Conservation (phyloP, 192 early-diverging fungal genomes). For the Dispira parvispora region DNA sequence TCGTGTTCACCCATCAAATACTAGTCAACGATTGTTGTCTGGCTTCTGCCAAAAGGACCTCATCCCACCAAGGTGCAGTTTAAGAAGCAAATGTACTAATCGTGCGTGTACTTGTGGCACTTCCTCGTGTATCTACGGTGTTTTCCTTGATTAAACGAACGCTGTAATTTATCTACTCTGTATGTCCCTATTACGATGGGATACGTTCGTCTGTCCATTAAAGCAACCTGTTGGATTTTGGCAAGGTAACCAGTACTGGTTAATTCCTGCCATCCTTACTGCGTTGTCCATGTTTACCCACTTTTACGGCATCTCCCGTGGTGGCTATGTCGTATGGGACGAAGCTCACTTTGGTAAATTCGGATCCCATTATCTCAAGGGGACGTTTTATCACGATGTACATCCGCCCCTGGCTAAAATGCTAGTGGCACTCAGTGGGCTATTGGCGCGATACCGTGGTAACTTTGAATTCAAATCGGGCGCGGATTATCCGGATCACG, state of each 20-base stretch:
- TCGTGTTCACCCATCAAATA: too few species aligned
- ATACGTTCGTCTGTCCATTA: too few species aligned
- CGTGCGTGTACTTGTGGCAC: too few species aligned
- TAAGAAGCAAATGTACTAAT: too few species aligned
- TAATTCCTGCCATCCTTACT: slow-evolving; percentile 30
- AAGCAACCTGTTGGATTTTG: slow-evolving; percentile 1
- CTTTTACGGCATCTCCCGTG: slow-evolving; percentile 29
- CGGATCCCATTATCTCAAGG: slow-evolving; percentile 81
- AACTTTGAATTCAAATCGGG: slow-evolving; percentile 72
- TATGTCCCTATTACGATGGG: too few species aligned
- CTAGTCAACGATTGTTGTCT: too few species aligned
- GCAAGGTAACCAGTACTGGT: slow-evolving; percentile 22
- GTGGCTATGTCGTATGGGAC: slow-evolving; percentile 51
- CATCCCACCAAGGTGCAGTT: too few species aligned
- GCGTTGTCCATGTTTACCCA: slow-evolving; percentile 37
- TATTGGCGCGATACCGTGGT: slow-evolving; percentile 73
- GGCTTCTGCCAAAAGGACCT: too few species aligned
- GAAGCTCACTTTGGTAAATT: slow-evolving; percentile 64
- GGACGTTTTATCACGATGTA: slow-evolving; percentile 93
- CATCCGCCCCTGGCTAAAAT: slow-evolving; percentile 98
- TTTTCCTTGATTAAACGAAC: too few species aligned
- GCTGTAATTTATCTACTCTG: too few species aligned
- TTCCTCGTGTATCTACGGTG: too few species aligned
- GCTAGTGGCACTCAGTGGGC: slow-evolving; percentile 71
- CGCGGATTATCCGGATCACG: slow-evolving; percentile 49